Evolutionary conservation across 371 early-diverging fungal genomes (phyloP), one percentile per base, ranked within the genome.

Genomic region (Mortierella sp.): DNA sequence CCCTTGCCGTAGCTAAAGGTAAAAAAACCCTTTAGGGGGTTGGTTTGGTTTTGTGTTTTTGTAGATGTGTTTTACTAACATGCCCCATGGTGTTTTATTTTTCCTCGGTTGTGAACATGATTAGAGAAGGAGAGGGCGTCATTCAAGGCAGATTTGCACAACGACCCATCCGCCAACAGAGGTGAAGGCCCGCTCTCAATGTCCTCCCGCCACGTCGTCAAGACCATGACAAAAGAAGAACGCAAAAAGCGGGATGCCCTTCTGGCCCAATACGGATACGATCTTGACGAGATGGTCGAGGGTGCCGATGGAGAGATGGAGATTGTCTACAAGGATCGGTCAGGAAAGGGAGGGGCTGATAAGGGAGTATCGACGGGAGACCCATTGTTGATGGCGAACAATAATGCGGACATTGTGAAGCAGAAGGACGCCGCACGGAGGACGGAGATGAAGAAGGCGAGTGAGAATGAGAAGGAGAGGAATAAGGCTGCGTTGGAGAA

Each of bases 391-490:
- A 82, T 75, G 75, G 90, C 88, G 21, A 93, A 93, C 74, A 88
- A 83, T 46, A 93, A 93, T 79, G 89, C 90, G 0, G 90, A 90
- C 1, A 81, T 88, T 18, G 84, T 91, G 12, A 90, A 90, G 76
- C 89, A 93, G 60, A 84, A 91, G 70, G 93, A 93, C 44, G 89
- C 88, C 14, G 41, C 49, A 38, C 79, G 91, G 79, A 87, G 92
- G 70, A 90, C 90, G 11, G 87, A 91, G 75, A 90, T 92, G 91
- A 91, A 90, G 79, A 81, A 89, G 65, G 89, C 90, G 27, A 79
- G 83, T 38, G 93, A 93, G 71, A 88, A 76, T 44, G 92, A 92
- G 49, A 91, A 89, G 78, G 93, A 92, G 55, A 89, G 92, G 70
- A 93, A 91, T 75, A 90, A 88, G 73, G 73, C 88, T 74, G 87